These are phyloP conservation scores for Boletus rubropictus DNA, from an alignment of 768 basidiomycete species.

Conservation along the genomic window DNA sequence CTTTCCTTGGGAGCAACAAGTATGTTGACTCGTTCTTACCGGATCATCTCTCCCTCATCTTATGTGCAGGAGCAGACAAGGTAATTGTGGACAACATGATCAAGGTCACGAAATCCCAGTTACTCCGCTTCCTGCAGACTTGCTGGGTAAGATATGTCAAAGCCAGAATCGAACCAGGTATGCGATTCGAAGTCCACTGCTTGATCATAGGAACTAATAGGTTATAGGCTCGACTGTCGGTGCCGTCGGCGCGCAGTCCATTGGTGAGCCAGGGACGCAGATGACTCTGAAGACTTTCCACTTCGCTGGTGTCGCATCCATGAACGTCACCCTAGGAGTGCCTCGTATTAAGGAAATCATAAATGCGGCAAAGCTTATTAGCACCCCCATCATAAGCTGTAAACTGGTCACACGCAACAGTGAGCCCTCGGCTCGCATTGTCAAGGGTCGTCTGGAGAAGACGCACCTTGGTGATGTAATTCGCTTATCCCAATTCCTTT, in stretches of 20 bases:
- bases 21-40: slow-evolving; percentile 30
- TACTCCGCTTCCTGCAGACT: slow-evolving; percentile 74
- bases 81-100: slow-evolving; percentile 82
- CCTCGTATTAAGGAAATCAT: slow-evolving; percentile 99
- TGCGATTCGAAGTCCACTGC: neutral
- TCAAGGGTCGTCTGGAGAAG: slow-evolving; percentile 94
- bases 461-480: slow-evolving; percentile 89
- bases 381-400: slow-evolving; percentile 97
- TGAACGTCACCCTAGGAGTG: slow-evolving; percentile 99
- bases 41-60: neutral
- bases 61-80: slow-evolving; percentile 51
- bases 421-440: slow-evolving; percentile 95
- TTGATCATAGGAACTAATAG: neutral
- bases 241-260: slow-evolving; percentile 97
- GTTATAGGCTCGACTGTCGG: slow-evolving; percentile 88
- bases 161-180: slow-evolving; percentile 94
- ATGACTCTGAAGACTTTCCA: slow-evolving; percentile 99
- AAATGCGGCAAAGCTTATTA: slow-evolving; percentile 96
- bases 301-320: slow-evolving; percentile 98
- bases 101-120: slow-evolving; percentile 81
- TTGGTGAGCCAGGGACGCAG: slow-evolving; percentile 98
- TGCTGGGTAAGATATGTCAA: slow-evolving; percentile 91
- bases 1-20: slow-evolving; percentile 70
- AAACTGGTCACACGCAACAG: slow-evolving; percentile 79
- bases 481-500: neutral